These are phyloP conservation scores for Barnettozyma californica DNA, from an alignment of 805 yeast species.

Conservation along the genomic window DNA sequence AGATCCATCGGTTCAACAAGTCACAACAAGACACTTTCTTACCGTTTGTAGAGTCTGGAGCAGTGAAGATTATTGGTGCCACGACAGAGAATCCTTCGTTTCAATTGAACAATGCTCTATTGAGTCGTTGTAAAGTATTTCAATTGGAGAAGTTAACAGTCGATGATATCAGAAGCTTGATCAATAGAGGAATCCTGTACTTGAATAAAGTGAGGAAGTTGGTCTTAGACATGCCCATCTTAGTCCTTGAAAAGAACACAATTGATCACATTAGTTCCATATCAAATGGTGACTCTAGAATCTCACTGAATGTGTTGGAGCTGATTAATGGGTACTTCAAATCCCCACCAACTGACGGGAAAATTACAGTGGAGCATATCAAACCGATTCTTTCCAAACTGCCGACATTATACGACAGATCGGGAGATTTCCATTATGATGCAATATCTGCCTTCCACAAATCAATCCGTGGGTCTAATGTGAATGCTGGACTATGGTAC, in stretches of 20 bases:
- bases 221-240: slow-evolving; percentile 42
- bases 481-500: slow-evolving; percentile 86
- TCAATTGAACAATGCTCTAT: slow-evolving; percentile 72
- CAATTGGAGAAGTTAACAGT: slow-evolving; percentile 49
- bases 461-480: slow-evolving; percentile 81
- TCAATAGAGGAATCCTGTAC: slow-evolving; percentile 52
- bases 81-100: slow-evolving; percentile 94
- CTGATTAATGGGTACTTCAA: slow-evolving; percentile 52
- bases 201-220: slow-evolving; percentile 55
- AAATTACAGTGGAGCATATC: slow-evolving; percentile 24
- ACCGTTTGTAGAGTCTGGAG: slow-evolving; percentile 81
- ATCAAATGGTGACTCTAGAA: slow-evolving; percentile 85
- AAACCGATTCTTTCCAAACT: slow-evolving; percentile 42
- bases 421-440: slow-evolving; percentile 92
- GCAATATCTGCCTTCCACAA: slow-evolving; percentile 95
- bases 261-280: slow-evolving; percentile 64
- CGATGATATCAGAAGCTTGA: slow-evolving; percentile 46
- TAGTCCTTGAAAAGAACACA: slow-evolving; percentile 51
- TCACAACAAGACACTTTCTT: slow-evolving; percentile 85
- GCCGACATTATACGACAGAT: slow-evolving; percentile 69
- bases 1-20: slow-evolving; percentile 82
- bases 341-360: not conserved
- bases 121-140: slow-evolving; percentile 81
- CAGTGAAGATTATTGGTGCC: slow-evolving; percentile 84
- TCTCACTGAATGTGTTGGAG: slow-evolving; percentile 77